A percentile compares a stretch with the other conserved stretches of the same genome.
Conservation (phyloP, 345 rosid genomes). For the Salix purpurea region DNA sequence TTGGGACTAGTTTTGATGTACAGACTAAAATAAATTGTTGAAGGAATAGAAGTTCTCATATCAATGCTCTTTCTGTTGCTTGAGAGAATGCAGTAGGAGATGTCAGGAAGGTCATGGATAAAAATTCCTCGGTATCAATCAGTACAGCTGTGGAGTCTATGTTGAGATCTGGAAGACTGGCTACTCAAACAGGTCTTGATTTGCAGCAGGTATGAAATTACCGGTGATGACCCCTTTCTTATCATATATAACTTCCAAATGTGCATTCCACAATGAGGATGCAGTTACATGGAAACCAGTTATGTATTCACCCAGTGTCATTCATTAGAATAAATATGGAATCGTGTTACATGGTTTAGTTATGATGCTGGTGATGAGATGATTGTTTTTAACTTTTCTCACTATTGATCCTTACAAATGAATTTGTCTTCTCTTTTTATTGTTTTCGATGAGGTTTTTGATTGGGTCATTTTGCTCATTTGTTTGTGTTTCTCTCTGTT, state of each 20-base stretch:
- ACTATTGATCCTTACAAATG: neutral
- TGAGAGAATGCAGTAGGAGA: conserved; percentile 50
- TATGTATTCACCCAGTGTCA: neutral
- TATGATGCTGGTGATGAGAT: neutral
- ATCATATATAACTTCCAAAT: neutral
- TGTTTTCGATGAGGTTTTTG: neutral
- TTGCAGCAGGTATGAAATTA: conserved; percentile 66
- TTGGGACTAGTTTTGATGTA: no score
- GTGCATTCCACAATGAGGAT: no score
- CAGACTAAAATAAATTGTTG: no score
- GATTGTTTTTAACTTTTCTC: neutral
- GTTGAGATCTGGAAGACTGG: conserved; percentile 73
- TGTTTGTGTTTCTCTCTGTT: conserved; percentile 7
- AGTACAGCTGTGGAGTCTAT: conserved; percentile 61
- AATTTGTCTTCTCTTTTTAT: neutral
- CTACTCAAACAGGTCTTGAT: conserved; percentile 75
- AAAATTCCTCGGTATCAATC: conserved; percentile 42
- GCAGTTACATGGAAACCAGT: neutral
- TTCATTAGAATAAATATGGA: neutral
- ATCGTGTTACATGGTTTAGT: neutral
- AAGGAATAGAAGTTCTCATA: neutral
- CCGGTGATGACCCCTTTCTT: neutral
- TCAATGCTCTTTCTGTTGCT: neutral
- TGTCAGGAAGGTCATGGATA: conserved; percentile 65
- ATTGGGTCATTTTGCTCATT: neutral